phyloP scores from a whole-genome alignment of 1,284 basidiomycete species.

The Fomes fomentarius region DNA sequence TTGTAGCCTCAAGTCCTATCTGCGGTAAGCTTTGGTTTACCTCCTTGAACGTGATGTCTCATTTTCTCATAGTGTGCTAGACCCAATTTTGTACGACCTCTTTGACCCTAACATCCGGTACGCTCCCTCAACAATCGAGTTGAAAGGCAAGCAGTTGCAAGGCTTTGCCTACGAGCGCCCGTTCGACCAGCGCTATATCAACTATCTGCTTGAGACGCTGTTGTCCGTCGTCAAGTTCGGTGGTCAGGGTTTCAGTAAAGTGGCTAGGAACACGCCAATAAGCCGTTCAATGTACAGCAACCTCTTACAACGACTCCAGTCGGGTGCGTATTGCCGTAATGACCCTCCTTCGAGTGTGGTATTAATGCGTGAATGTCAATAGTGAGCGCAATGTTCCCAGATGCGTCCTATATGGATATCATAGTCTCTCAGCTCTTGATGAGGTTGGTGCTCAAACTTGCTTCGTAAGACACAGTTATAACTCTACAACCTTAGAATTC shows the following conservation, averaged over 20 bases:
- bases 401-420: constrained; percentile 76
- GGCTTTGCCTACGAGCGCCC: constrained; percentile 71
- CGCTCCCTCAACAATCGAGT: constrained; percentile 48
- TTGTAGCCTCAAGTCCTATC: constrained; percentile 88
- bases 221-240: constrained; percentile 84
- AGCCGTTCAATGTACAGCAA: constrained; percentile 63
- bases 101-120: constrained; percentile 70
- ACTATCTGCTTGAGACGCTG: constrained; percentile 77
- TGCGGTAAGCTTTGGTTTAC: constrained; percentile 59
- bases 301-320: constrained; percentile 60
- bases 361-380: background rate
- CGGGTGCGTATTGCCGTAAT: constrained; percentile 46
- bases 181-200: constrained; percentile 77
- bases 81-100: constrained; percentile 84
- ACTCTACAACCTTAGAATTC: constrained; percentile 48
- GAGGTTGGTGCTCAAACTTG: constrained; percentile 48
- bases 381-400: constrained; percentile 56
- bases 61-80: constrained; percentile 64
- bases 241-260: constrained; percentile 83
- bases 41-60: constrained; percentile 5
- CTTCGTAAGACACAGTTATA: background rate
- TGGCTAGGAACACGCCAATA: constrained; percentile 61
- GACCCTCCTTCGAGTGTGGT: no score
- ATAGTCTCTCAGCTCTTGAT: constrained; percentile 66
- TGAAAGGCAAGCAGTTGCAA: constrained; percentile 68